phyloP scores from a whole-genome alignment of 2,329 filamentous ascomycete species.

The Graphium sp. region DNA sequence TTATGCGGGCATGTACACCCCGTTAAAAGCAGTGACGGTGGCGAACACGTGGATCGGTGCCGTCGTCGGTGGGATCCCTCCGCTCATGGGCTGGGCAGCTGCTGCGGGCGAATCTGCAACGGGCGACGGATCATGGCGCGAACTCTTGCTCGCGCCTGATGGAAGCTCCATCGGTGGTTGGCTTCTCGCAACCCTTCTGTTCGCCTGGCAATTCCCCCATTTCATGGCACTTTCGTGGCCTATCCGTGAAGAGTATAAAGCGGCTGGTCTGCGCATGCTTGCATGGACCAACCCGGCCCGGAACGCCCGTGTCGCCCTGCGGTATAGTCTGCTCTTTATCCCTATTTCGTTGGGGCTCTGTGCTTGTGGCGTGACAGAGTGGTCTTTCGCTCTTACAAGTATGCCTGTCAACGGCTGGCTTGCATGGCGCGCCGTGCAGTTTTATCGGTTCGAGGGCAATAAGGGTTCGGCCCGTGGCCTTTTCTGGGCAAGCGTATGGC shows the following conservation, averaged over 20 bases:
- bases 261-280: constrained; percentile 54
- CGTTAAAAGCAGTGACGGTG: constrained; percentile 71
- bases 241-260: constrained; percentile 78
- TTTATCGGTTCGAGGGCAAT: constrained; percentile 65
- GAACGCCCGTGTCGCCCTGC: constrained; percentile 73
- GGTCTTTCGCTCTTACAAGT: constrained; percentile 68
- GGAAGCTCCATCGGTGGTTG: constrained; percentile 62
- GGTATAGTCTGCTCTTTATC: constrained; percentile 74
- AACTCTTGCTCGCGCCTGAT: constrained; percentile 52
- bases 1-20: constrained; percentile 87
- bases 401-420: constrained; percentile 78
- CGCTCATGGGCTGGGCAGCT: constrained; percentile 95
- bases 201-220: constrained; percentile 96
- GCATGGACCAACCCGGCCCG: constrained; percentile 73
- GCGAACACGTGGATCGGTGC: constrained; percentile 94
- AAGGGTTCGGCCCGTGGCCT: constrained; percentile 67
- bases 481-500: constrained; percentile 98
- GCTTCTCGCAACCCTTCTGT: constrained; percentile 70
- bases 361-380: constrained; percentile 66
- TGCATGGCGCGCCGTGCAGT: constrained; percentile 57
- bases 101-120: constrained; percentile 79
- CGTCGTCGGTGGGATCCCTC: constrained; percentile 81
- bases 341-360: constrained; percentile 73
- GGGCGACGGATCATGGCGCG: constrained; percentile 56
- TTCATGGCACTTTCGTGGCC: constrained; percentile 89